Base-by-base conservation (phyloP, 768 basidiomycete genomes). In the Leccinum boreale region DNA sequence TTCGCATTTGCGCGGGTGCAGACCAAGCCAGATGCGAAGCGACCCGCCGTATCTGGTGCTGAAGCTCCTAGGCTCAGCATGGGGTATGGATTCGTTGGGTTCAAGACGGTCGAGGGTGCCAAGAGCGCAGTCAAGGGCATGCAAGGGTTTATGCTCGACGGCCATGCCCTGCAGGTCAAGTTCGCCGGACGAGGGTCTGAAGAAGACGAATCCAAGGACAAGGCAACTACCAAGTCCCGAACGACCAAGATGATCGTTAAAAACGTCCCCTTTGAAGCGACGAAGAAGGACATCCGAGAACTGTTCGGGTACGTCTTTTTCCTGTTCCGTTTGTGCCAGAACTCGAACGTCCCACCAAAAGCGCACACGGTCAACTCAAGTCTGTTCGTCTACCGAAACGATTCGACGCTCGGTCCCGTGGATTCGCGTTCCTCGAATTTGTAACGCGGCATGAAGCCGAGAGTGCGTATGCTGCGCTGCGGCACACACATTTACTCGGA, bases 401-500 rank as follows among this genome's bases (percentile, higher is more conserved):
- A 70, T 91, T 96, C 75, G 89, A 95, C 66, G 82, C 88, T 15
- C 83, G 89, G 47, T 86, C 90, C 2, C 86, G 97, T 31, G 97
- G 97, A 4, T 99, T 98, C 71, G 97, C 94, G 2, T 99, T 98
- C 77, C 79, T 98, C 65, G 95, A 99, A 62, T 98, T 98, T 70
- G 81, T 90, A 19, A 87, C 92, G 2, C 82, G 90, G 17, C 85
- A 86, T 50, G 96, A 99, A 66, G 96, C 96, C 2, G 89, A 93
- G 70, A 87, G 87, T 45, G 96, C 93, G 0, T 93, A 88, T 71
- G 84, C 82, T 26, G 86, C 92, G 11, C 81, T 99, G 23, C 83
- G 85, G 63, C 94, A 98, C 73, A 97, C 95, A 0, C 97, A 98
- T 79, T 85, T 98, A 65, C 85, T 99, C 21, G 96, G 97, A 9